These are phyloP conservation scores for Pyropia yezoensis DNA, from an alignment of 23 red algal species.

Conservation along the genomic window DNA sequence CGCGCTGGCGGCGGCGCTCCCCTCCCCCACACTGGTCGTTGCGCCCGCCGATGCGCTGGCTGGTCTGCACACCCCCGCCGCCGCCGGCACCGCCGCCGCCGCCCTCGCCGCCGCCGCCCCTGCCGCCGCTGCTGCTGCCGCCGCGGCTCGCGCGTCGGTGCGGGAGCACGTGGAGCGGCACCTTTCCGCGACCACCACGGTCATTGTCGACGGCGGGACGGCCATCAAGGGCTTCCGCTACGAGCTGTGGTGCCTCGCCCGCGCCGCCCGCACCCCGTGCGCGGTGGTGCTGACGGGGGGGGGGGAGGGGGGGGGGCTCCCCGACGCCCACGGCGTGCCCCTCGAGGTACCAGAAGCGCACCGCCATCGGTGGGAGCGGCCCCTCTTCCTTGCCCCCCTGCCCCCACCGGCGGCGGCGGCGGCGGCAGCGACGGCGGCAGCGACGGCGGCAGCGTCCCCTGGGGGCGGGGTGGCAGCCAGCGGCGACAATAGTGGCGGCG, in stretches of 20 bases:
- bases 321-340: background rate
- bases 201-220: slow-evolving; percentile 68
- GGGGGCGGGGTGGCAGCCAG: too few species aligned
- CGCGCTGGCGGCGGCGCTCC: too few species aligned
- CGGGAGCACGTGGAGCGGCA: slow-evolving; percentile 43
- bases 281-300: slow-evolving; percentile 8
- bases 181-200: slow-evolving; percentile 10
- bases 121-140: too few species aligned
- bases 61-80: too few species aligned
- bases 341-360: slow-evolving; percentile 4
- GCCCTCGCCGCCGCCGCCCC: too few species aligned
- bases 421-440: too few species aligned
- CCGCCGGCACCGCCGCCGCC: too few species aligned
- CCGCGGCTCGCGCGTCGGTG: slow-evolving; percentile 27
- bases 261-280: slow-evolving; percentile 25
- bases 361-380: slow-evolving; percentile 10
- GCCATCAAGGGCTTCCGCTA: slow-evolving; percentile 90
- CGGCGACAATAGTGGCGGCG: too few species aligned
- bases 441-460: too few species aligned
- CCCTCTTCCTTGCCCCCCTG: background rate
- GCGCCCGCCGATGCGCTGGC: too few species aligned
- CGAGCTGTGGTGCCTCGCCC: slow-evolving; percentile 83
- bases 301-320: background rate
- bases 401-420: too few species aligned
- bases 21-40: too few species aligned